Conservation (phyloP, 768 basidiomycete genomes). For the Rhodotorula diobovata region DNA sequence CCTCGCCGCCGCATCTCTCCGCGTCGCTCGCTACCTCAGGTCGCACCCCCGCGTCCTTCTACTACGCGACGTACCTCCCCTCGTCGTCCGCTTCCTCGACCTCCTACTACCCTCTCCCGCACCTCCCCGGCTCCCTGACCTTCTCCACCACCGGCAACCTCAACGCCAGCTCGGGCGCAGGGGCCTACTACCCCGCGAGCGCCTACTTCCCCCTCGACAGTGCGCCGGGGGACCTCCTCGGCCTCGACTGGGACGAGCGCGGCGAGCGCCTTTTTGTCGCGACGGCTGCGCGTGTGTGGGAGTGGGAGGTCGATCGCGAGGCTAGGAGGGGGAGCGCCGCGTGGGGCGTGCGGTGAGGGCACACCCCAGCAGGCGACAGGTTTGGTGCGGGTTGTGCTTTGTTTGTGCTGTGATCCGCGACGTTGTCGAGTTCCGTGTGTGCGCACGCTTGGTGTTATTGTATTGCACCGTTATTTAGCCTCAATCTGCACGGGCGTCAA, state of each 20-base stretch:
- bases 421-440: too few species aligned
- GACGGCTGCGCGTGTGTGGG: slow-evolving; percentile 25
- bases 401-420: too few species aligned
- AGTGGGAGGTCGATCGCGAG: slow-evolving; percentile 28
- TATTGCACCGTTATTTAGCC: too few species aligned
- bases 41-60: background rate
- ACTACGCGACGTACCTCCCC: slow-evolving; percentile 9
- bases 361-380: background rate
- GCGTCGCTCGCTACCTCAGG: background rate
- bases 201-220: slow-evolving; percentile 30
- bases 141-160: background rate
- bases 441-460: too few species aligned
- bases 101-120: too few species aligned
- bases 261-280: slow-evolving; percentile 30
- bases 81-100: background rate
- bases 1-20: too few species aligned
- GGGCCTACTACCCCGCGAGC: background rate
- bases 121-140: too few species aligned
- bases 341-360: slow-evolving; percentile 3
- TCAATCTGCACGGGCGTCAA: too few species aligned
- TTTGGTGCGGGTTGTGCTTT: background rate
- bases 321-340: slow-evolving; percentile 14
- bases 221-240: slow-evolving; percentile 21
- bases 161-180: too few species aligned
- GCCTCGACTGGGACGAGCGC: slow-evolving; percentile 34